A percentile compares a stretch with the other conserved stretches of the same genome.
Evolutionary conservation across 345 rosid species (phyloP).

Genomic region (Salix caprea): DNA sequence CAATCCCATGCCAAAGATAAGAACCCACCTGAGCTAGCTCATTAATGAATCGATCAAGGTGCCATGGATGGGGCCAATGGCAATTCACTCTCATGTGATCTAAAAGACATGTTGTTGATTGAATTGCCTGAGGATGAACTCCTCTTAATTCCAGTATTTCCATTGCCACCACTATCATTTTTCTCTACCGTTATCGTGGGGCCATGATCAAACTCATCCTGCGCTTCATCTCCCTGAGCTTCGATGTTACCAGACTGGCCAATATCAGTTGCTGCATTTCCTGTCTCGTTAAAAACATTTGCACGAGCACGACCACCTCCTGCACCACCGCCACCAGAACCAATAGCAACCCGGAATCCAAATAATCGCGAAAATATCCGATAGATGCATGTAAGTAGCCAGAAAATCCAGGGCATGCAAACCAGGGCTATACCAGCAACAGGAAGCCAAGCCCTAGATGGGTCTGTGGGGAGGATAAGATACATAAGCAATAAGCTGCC

Average conservation of each 20-base stretch:
- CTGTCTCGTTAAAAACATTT: not conserved
- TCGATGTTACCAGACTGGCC: not conserved
- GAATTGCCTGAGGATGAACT: conserved; percentile 7
- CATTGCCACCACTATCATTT: not conserved
- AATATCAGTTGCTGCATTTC: not conserved
- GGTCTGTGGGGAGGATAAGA: conserved; percentile 41
- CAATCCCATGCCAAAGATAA: too few relatives aligned
- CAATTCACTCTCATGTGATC: conserved; percentile 40
- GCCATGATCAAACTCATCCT: conserved; percentile 4
- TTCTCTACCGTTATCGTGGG: conserved; percentile 4
- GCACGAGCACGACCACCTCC: not conserved
- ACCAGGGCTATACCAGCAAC: conserved; percentile 54
- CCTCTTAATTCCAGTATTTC: not conserved
- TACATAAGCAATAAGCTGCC: conserved; percentile 60
- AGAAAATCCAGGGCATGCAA: conserved; percentile 80
- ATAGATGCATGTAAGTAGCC: conserved; percentile 56
- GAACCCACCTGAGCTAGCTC: not conserved
- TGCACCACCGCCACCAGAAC: conserved; percentile 19
- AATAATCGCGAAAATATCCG: conserved; percentile 51
- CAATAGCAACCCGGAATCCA: conserved; percentile 52
- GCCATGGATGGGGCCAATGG: conserved; percentile 37
- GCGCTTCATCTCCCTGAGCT: not conserved
- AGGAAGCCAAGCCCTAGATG: conserved; percentile 47
- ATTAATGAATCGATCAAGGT: conserved; percentile 8
- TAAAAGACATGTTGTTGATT: conserved; percentile 1